These are phyloP conservation scores for Acarospora socialis DNA, from an alignment of 2,329 filamentous ascomycete species.

Conservation along the genomic window DNA sequence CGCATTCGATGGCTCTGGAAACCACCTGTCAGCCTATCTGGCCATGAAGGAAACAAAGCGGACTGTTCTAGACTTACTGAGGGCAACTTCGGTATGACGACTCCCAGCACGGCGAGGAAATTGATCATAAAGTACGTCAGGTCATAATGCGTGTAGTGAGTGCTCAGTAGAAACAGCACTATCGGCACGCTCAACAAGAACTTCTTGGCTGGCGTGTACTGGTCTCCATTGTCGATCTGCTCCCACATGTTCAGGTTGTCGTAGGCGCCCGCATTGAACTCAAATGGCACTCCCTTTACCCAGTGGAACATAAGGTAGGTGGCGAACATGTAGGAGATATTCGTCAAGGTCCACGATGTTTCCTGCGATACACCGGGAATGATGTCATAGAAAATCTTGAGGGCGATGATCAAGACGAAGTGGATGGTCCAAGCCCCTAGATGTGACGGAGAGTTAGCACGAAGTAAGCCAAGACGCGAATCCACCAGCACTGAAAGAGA, in stretches of 20 bases:
- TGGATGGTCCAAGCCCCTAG: constrained; percentile 96
- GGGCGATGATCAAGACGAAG: constrained; percentile 73
- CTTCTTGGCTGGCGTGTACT: constrained; percentile 98
- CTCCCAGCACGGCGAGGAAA: constrained; percentile 77
- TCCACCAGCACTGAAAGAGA: not conserved
- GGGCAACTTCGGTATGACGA: constrained; percentile 92
- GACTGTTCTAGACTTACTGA: constrained; percentile 49
- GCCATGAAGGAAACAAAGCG: constrained; percentile 9
- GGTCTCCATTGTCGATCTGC: constrained; percentile 97
- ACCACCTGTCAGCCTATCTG: constrained; percentile 21
- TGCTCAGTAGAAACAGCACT: constrained; percentile 86
- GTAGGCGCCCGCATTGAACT: constrained; percentile 96
- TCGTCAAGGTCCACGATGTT: constrained; percentile 96
- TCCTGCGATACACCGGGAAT: constrained; percentile 94
- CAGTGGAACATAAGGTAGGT: constrained; percentile 99
- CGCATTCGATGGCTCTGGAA: constrained; percentile 63
- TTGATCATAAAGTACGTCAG: constrained; percentile 95
- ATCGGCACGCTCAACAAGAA: constrained; percentile 92
- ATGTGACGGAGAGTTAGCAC: constrained; percentile 3
- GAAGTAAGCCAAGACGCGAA: not conserved
- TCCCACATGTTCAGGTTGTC: constrained; percentile 99
- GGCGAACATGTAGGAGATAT: constrained; percentile 97
- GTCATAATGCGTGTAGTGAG: constrained; percentile 98
- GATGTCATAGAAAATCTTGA: constrained; percentile 96
- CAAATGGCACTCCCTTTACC: constrained; percentile 93